Evolutionary conservation across 2,329 filamentous ascomycete species (phyloP), one percentile per base, ranked within the genome.

Genomic region (Pestalotiopsis sp.): DNA sequence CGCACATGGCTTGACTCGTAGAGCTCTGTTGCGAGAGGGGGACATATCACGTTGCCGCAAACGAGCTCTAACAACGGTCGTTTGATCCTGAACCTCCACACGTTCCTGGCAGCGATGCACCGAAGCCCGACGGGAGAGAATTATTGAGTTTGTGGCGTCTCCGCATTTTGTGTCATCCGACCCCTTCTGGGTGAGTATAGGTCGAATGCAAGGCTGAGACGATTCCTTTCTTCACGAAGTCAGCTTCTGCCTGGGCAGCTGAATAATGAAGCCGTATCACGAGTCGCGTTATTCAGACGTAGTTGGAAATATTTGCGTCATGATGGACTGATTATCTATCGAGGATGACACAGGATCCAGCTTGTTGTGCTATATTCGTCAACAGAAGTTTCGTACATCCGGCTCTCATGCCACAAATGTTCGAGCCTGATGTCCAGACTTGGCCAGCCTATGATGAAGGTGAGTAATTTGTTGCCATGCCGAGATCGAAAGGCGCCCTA

Each of bases 81-180:
- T 59, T 59, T 59, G 57, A 52, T 59, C 25, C 27, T 59, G 57
- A 59, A 13, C 23, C 57, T 36, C 27, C 17, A 17, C 57, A 17
- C 23, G 25, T 6, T 36, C 17, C 9, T n/a, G 36, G 12, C 6
- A 59, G 12, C 23, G 57, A 59, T 20, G 57, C 20, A 27, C 13
- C 23, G 11, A 59, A 27, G 23, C 20, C 57, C 27, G 20, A 6
- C 23, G 17, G 9, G 14, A 25, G 20, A 58, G 25, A 59, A 6
- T 59, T 9, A 59, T 27, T 59, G 57, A 27, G 57, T 59, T 59
- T 13, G 57, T 59, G 57, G 57, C 57, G 57, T 59, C 57, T 59
- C 27, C 27, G 20, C 23, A 27, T 36, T 59, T 13, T 59, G 27
- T 14, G 23, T 59, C 57, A 59, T 59, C 57, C 9, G 57, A 59